A percentile compares a stretch with the other conserved stretches of the same genome.
Conservation (phyloP, 371 early-diverging fungal genomes). For the Haplosporangium sp. region DNA sequence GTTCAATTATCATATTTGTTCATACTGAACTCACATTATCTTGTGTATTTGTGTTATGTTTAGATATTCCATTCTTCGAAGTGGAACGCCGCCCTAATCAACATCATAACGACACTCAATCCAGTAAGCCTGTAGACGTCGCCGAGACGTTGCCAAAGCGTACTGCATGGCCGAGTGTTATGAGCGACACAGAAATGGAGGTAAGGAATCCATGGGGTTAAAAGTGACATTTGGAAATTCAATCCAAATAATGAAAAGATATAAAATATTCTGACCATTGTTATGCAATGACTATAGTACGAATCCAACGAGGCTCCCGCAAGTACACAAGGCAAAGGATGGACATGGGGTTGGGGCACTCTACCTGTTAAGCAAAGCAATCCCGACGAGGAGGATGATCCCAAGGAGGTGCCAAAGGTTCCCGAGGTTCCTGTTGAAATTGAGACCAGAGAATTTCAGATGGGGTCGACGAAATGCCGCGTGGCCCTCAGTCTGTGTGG, state of each 20-base stretch:
- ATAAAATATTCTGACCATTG: neutral
- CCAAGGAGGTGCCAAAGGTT: slow-evolving; percentile 21
- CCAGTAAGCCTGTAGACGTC: slow-evolving; percentile 4
- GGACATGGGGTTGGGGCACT: slow-evolving; percentile 59
- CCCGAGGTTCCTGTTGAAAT: slow-evolving; percentile 46
- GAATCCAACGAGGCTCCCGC: slow-evolving; percentile 39
- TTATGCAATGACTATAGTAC: slow-evolving; percentile 26
- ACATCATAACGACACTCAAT: slow-evolving; percentile 2
- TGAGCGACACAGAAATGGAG: slow-evolving; percentile 61
- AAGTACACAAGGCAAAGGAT: slow-evolving; percentile 37
- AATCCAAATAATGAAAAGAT: neutral
- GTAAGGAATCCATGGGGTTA: slow-evolving; percentile 17
- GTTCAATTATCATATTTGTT: neutral
- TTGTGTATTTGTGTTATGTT: neutral
- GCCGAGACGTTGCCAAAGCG: slow-evolving; percentile 28
- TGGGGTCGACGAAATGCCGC: slow-evolving; percentile 45
- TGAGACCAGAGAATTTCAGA: slow-evolving; percentile 48
- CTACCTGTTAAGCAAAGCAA: slow-evolving; percentile 55
- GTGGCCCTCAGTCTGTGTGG: slow-evolving; percentile 56
- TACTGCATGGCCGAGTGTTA: slow-evolving; percentile 35
- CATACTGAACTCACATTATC: neutral
- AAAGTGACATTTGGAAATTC: neutral
- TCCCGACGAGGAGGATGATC: slow-evolving; percentile 39
- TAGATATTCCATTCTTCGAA: slow-evolving; percentile 12
- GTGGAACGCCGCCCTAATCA: slow-evolving; percentile 3